phyloP scores from a whole-genome alignment of 2,329 filamentous ascomycete species.

The Fusarium compactum region DNA sequence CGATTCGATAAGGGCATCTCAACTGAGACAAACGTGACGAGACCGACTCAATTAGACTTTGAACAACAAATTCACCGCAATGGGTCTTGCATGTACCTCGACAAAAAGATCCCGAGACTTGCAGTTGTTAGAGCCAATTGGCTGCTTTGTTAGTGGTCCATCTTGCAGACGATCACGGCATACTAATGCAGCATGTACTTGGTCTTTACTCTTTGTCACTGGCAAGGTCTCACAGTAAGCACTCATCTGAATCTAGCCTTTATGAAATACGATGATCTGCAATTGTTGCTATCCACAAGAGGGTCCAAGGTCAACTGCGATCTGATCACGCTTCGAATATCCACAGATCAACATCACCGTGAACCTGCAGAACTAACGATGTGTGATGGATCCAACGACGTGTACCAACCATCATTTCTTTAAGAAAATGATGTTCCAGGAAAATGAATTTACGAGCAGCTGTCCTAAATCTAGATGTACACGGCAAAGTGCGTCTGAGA shows the following conservation, averaged over 20 bases:
- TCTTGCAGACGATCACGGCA: slow-evolving; percentile 20
- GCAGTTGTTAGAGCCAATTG: slow-evolving; percentile 13
- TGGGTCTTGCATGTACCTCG: background rate
- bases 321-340: background rate
- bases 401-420: background rate
- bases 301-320: background rate
- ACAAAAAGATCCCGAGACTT: slow-evolving; percentile 21
- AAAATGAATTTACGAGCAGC: background rate
- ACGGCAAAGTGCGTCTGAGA: background rate
- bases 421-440: background rate
- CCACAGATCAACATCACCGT: background rate
- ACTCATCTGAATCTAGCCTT: background rate
- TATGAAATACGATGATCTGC: background rate
- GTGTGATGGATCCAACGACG: background rate
- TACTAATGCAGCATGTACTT: background rate
- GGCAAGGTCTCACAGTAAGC: background rate
- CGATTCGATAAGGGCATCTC: slow-evolving; percentile 21
- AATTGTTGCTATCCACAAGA: background rate
- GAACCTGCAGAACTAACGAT: background rate
- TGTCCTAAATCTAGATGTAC: background rate
- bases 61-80: background rate
- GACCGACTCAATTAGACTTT: slow-evolving; percentile 18
- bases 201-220: background rate
- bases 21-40: slow-evolving; percentile 15
- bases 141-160: slow-evolving; percentile 9